A percentile compares a stretch with the other conserved stretches of the same genome.
Conservation (phyloP, 2,329 filamentous ascomycete genomes). For the Xylaria multiplex region DNA sequence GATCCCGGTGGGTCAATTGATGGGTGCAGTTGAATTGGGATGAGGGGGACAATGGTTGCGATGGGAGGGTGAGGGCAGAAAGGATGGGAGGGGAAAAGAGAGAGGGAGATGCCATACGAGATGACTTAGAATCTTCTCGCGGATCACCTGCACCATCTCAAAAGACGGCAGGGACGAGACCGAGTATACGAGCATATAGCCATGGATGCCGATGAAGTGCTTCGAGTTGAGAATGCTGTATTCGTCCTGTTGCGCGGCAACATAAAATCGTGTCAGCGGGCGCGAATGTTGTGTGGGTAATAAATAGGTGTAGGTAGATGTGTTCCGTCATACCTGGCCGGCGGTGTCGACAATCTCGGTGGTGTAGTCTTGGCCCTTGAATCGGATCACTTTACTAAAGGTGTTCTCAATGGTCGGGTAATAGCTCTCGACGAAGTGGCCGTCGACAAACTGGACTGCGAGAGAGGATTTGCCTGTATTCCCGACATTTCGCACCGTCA, state of each 20-base stretch:
- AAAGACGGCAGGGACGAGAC: conserved; percentile 93
- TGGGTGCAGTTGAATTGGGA: background rate
- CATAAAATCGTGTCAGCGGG: conserved; percentile 12
- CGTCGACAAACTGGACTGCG: conserved; percentile 96
- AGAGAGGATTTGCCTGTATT: conserved; percentile 91
- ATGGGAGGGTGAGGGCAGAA: conserved; percentile 5
- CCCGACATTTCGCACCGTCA: conserved; percentile 26
- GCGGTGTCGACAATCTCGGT: conserved; percentile 99
- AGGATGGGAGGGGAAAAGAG: background rate
- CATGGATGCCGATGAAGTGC: conserved; percentile 98
- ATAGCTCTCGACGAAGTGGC: conserved; percentile 98
- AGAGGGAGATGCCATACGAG: conserved; percentile 67
- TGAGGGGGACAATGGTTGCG: background rate
- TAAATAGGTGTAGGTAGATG: background rate
- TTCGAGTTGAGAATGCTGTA: conserved; percentile 99
- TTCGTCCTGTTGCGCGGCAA: conserved; percentile 74
- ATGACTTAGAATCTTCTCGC: conserved; percentile 97
- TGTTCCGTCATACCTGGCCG: conserved; percentile 73
- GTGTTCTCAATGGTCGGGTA: conserved; percentile 99
- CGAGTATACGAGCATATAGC: conserved; percentile 99
- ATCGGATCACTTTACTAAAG: conserved; percentile 93
- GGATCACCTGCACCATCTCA: conserved; percentile 95
- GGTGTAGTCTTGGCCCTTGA: conserved; percentile 90
- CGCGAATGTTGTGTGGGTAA: background rate
- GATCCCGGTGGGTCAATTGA: conserved; percentile 8